Evolutionary conservation across 345 rosid genomes (phyloP).

Genomic region (Rubroshorea leprosula): DNA sequence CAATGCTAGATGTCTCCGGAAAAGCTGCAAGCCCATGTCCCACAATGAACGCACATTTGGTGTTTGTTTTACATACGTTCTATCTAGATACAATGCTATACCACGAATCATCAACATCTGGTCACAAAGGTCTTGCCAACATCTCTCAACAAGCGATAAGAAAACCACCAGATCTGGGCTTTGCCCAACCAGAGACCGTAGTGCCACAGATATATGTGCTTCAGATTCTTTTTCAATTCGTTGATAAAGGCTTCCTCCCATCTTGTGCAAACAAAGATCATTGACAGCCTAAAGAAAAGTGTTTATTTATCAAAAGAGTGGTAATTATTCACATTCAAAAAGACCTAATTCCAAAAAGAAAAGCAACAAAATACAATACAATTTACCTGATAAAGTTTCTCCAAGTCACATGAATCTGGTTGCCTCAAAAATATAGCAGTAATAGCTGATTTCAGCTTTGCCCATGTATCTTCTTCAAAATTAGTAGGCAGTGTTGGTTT

Average conservation of each 20-base stretch:
- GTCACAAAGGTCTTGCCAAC: slow-evolving; percentile 95
- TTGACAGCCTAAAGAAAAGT: slow-evolving; percentile 65
- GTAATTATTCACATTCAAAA: slow-evolving; percentile 10
- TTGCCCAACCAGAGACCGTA: slow-evolving; percentile 83
- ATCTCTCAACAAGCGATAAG: slow-evolving; percentile 81
- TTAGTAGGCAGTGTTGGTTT: slow-evolving; percentile 77
- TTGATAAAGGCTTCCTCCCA: slow-evolving; percentile 86
- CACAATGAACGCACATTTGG: slow-evolving; percentile 78
- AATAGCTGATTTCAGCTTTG: slow-evolving; percentile 82
- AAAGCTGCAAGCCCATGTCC: slow-evolving; percentile 99
- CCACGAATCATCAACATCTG: slow-evolving; percentile 96
- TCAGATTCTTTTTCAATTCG: slow-evolving; percentile 89
- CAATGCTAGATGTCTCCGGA: slow-evolving; percentile 77
- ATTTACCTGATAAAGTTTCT: slow-evolving; percentile 78
- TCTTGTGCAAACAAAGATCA: slow-evolving; percentile 82
- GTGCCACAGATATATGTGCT: slow-evolving; percentile 64
- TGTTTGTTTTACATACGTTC: slow-evolving; percentile 87
- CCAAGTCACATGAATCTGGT: slow-evolving; percentile 64
- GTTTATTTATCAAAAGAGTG: slow-evolving; percentile 11
- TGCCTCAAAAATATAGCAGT: slow-evolving; percentile 87
- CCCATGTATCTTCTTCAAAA: slow-evolving; percentile 93
- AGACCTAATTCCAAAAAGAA: background rate
- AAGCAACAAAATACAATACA: slow-evolving; percentile 3
- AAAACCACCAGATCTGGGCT: slow-evolving; percentile 91
- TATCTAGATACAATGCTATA: slow-evolving; percentile 88